Percentiles rank a stretch among this genome's conserved stretches.
Conservation (phyloP, 306 rosid genomes). For the Quercus robur region DNA sequence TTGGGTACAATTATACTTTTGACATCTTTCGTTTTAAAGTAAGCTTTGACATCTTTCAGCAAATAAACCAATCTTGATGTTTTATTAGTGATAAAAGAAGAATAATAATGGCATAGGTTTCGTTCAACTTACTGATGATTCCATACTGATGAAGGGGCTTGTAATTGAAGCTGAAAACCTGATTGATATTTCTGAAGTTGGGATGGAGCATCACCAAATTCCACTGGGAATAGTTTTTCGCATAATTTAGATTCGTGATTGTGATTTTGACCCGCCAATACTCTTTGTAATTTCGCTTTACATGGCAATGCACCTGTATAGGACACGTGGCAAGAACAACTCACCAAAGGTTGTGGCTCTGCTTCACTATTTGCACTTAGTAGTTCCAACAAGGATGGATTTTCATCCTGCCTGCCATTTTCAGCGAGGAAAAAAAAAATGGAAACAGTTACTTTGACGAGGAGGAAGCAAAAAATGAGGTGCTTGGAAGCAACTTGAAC, state of each 20-base stretch:
- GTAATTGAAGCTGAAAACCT: constrained; percentile 82
- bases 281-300: constrained; percentile 63
- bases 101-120: not conserved
- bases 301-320: constrained; percentile 77
- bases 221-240: constrained; percentile 74
- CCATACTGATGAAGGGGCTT: constrained; percentile 43
- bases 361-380: constrained; percentile 20
- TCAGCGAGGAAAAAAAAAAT: not conserved
- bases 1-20: no score
- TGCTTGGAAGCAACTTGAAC: not conserved
- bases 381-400: constrained; percentile 40
- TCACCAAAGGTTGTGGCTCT: constrained; percentile 29
- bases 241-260: constrained; percentile 61
- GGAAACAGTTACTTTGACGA: not conserved
- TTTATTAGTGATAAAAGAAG: no score
- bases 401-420: constrained; percentile 39
- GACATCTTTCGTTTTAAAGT: no score
- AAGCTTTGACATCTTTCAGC: no score
- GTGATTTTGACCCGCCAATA: constrained; percentile 87
- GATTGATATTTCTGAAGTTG: constrained; percentile 46
- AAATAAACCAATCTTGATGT: no score
- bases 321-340: constrained; percentile 80
- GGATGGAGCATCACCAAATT: constrained; percentile 72
- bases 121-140: constrained; percentile 51
- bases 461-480: not conserved